phyloP scores from a whole-genome alignment of 192 early-diverging fungal genomes.

The Coemansia brasiliensis region DNA sequence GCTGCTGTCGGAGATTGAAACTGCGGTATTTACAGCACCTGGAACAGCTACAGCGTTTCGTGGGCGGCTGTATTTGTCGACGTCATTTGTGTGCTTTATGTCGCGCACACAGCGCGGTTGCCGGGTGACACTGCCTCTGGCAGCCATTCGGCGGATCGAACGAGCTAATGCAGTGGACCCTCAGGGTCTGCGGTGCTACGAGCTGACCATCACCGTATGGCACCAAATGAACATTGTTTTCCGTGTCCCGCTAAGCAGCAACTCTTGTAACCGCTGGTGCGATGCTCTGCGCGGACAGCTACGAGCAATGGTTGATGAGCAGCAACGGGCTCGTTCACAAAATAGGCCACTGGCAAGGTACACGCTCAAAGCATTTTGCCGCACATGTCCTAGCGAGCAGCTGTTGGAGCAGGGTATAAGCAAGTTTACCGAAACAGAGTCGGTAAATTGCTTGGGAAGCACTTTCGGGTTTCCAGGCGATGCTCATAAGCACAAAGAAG shows the following conservation, averaged over 20 bases:
- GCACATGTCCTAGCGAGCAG: conserved; percentile 76
- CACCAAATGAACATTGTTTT: conserved; percentile 89
- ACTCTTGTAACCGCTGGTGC: conserved; percentile 80
- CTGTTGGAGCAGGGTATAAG: conserved; percentile 22
- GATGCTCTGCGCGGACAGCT: conserved; percentile 69
- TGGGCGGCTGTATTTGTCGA: conserved; percentile 84
- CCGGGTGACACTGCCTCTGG: conserved; percentile 81
- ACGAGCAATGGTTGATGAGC: conserved; percentile 74
- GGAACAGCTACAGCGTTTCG: conserved; percentile 35
- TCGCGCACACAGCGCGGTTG: conserved; percentile 70
- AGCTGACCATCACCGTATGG: conserved; percentile 85
- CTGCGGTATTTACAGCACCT: conserved; percentile 59
- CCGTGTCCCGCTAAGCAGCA: conserved; percentile 68
- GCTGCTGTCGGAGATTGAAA: conserved; percentile 59
- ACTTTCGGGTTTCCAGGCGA: conserved; percentile 54
- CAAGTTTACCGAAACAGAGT: not conserved
- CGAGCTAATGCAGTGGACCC: conserved; percentile 66
- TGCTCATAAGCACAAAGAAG: conserved; percentile 37
- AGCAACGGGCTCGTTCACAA: conserved; percentile 62
- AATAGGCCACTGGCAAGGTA: conserved; percentile 38
- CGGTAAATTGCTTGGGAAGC: conserved; percentile 38
- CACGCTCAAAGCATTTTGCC: conserved; percentile 48
- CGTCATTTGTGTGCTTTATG: conserved; percentile 82
- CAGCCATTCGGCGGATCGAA: conserved; percentile 90
- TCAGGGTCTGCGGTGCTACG: conserved; percentile 43